These are phyloP conservation scores for Diaporthe helianthi DNA, from an alignment of 2,329 filamentous ascomycete species.

Conservation along the genomic window DNA sequence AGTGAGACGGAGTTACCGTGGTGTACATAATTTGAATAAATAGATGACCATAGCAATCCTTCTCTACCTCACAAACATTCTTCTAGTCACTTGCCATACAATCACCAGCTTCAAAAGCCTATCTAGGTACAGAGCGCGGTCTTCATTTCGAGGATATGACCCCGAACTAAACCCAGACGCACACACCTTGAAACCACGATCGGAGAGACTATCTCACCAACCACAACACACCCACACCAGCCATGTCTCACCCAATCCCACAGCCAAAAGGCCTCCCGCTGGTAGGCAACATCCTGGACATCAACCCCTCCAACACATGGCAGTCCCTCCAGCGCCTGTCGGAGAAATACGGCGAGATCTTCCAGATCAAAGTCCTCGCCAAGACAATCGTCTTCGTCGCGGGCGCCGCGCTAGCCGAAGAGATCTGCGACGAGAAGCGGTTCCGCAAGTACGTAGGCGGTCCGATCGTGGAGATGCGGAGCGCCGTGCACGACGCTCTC, in stretches of 20 bases:
- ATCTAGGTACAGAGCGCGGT: accelerated
- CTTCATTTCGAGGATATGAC: background rate
- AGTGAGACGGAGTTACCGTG: constrained; percentile 15
- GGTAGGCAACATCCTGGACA: constrained; percentile 58
- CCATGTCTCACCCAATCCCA: constrained; percentile 56
- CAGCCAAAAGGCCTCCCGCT: constrained; percentile 57
- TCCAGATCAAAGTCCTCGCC: constrained; percentile 51
- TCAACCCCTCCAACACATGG: constrained; percentile 58
- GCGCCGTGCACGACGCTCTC: constrained; percentile 57
- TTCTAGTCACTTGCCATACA: too few relatives aligned
- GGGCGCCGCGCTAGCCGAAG: constrained; percentile 49
- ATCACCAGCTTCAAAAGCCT: background rate
- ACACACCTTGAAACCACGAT: background rate
- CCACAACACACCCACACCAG: background rate
- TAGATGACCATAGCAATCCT: background rate
- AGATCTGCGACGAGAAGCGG: constrained; percentile 58
- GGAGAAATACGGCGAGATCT: constrained; percentile 56
- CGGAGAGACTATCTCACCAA: background rate
- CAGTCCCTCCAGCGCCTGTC: constrained; percentile 56
- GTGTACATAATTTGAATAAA: too few relatives aligned
- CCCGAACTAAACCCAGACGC: too few relatives aligned
- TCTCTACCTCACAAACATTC: background rate
- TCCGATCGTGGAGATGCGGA: constrained; percentile 59
- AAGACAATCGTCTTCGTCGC: constrained; percentile 51
- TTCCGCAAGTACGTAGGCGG: constrained; percentile 63